Evolutionary conservation across 768 basidiomycete genomes (phyloP), one percentile per base, ranked within the genome.

Genomic region (Termitomyces titanicus): DNA sequence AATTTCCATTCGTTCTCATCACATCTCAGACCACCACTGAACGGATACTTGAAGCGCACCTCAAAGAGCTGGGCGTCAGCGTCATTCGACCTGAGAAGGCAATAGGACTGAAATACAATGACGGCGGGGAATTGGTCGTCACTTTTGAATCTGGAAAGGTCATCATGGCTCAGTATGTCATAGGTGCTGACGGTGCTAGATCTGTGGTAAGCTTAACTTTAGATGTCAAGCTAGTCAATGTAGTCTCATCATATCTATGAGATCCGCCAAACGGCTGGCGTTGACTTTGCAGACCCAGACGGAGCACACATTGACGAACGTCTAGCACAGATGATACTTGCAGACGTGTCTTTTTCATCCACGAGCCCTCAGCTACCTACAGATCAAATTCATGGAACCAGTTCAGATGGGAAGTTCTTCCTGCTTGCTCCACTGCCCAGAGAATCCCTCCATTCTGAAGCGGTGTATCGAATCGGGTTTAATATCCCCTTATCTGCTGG

Each of bases 161-260:
- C 12, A 71, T 82, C 35, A 70, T 64, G 3, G 64, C 80, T 13
- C 72, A 70, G 33, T 81, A 79, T 61, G 74, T 82, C 5, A 60
- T 82, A 31, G 81, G 77, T 22, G 79, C 81, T 5, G 81, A 84
- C 60, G 81, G 82, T 3, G 66, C 78, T 3, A 71, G 63, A 54
- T 83, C 80, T 0, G 59, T 63, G 33, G 81, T 81, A 60, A 62
- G 57, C 47, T 6, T 34, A 12, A 6, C 9, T 47, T 25, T n/a
- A 8, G 7, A 18, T 39, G 9, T 33, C 12, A 35, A 17, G 34
- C 22, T 47, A 12, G 9, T 38, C 12, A 44, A 39, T 29, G 7
- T 42, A 31, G n/a, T 9, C 50, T 24, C 33, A 61, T 27, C 10
- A 13, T 22, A 25, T 53, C 49, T 27, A 33, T 37, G 47, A 83